These are phyloP conservation scores for Pleoardoris graminearum DNA, from an alignment of 2,329 filamentous ascomycete genomes.

Conservation along the genomic window DNA sequence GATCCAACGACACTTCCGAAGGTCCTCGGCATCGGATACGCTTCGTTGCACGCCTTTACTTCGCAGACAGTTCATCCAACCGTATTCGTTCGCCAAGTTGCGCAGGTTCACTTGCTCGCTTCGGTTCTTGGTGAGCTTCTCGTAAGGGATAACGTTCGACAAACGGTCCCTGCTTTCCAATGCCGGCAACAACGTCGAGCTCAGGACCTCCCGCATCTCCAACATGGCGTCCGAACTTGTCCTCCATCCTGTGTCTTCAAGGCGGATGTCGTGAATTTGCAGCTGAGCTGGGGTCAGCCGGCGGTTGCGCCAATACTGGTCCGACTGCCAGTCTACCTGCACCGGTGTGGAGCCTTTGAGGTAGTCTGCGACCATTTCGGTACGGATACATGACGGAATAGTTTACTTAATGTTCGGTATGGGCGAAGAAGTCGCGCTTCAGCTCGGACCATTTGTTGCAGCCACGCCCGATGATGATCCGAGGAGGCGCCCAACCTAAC, in stretches of 20 bases:
- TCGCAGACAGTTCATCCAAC: conserved; percentile 49
- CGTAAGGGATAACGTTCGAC: conserved; percentile 19
- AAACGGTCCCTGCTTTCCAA: conserved; percentile 29
- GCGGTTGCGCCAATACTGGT: conserved; percentile 45
- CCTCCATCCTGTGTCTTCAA: conserved; percentile 34
- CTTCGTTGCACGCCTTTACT: conserved; percentile 36
- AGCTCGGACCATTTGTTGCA: conserved; percentile 2
- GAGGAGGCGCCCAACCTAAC: no score
- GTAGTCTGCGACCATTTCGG: conserved; percentile 16
- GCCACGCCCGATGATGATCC: no score
- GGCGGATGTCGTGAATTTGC: conserved; percentile 46
- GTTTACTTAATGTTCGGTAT: not conserved
- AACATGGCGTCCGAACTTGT: conserved; percentile 42
- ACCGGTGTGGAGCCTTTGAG: conserved; percentile 23
- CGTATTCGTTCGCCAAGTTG: conserved; percentile 45
- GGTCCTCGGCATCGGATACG: conserved; percentile 30
- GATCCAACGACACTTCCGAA: conserved; percentile 47
- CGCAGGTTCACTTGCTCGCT: conserved; percentile 44
- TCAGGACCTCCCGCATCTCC: conserved; percentile 44
- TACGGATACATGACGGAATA: not conserved
- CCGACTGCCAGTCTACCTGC: conserved; percentile 41
- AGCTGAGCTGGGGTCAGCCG: conserved; percentile 47
- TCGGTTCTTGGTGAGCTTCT: conserved; percentile 31
- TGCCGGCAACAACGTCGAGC: conserved; percentile 42
- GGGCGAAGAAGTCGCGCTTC: conserved; percentile 1